Evolutionary conservation across 106 monocot species (phyloP), one percentile per base, ranked within the genome.

Genomic region (Triglochin maritima): DNA sequence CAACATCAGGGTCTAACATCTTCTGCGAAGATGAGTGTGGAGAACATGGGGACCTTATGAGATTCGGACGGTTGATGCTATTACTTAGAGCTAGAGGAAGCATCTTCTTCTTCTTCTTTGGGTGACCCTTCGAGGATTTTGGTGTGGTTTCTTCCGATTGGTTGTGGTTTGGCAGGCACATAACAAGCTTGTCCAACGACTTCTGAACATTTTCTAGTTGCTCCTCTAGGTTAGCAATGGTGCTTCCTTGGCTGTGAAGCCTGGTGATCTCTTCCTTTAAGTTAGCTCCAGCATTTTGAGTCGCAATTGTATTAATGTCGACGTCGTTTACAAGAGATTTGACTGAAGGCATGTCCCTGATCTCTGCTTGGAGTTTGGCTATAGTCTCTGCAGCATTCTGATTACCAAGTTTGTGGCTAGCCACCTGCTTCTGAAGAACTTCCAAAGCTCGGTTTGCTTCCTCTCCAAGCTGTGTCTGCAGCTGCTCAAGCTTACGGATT

Each of bases 351-450:
- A 98, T 86, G 52, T 80, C 86, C 70, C 79, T 84, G 59, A 98
- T 88, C 64, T 98, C 98, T 50, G 82, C 82, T 76, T 92, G 88
- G 11, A 98, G 86, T 58, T 84, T 92, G n/a, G 92, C 98, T 46
- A 98, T 89, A 60, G 98, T 91, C 70, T 88, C 82, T 4, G 84
- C 98, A 12, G 98, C 98, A 75, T 92, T 75, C 71, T 98, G 92
- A 67, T 98, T 88, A 4, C 96, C 96, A 53, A 76, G 79, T 29
- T 80, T 83, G 52, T 98, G 96, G 74, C 92, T 88, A 55, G 83
- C 79, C 6, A 92, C 98, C 80, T 98, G 88, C 74, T 98, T 92
- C 82, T 92, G 88, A 16, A 92, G 70, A n/a, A 98, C 86, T 79
- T 92, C 98, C 44, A 98, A 49, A 45, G 92, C 98, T 59, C 75